A percentile compares a stretch with the other conserved stretches of the same genome.
Conservation (phyloP, 345 rosid genomes). For the Diplotaxis tenuifolia region DNA sequence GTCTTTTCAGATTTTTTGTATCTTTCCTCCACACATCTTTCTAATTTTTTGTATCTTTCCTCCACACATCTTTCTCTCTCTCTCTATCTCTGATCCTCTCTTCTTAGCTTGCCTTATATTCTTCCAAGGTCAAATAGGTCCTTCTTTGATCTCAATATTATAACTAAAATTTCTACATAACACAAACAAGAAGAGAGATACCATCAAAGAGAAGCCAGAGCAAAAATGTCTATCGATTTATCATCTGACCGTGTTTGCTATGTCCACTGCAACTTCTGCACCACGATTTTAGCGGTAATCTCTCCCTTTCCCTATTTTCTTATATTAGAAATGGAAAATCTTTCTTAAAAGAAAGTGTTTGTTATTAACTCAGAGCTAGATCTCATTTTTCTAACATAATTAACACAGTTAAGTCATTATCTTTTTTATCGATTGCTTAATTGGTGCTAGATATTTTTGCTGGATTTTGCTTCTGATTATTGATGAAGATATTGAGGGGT, state of each 20-base stretch:
- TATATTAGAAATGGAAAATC: not conserved
- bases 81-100: slow-evolving; percentile 26
- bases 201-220: slow-evolving; percentile 7
- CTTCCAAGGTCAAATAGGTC: slow-evolving; percentile 27
- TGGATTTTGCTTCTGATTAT: slow-evolving; percentile 12
- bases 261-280: slow-evolving; percentile 99
- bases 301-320: not conserved
- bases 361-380: slow-evolving; percentile 24
- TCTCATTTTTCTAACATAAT: slow-evolving; percentile 23
- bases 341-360: slow-evolving; percentile 1
- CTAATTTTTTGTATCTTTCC: slow-evolving; percentile 40
- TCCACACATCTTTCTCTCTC: slow-evolving; percentile 32
- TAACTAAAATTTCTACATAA: slow-evolving; percentile 8
- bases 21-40: slow-evolving; percentile 27
- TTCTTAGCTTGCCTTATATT: slow-evolving; percentile 31
- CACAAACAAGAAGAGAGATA: slow-evolving; percentile 2
- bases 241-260: slow-evolving; percentile 82
- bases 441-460: slow-evolving; percentile 8
- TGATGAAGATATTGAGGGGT: slow-evolving; percentile 2
- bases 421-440: not conserved
- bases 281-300: slow-evolving; percentile 90
- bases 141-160: slow-evolving; percentile 36
- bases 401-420: not conserved
- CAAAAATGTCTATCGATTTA: slow-evolving; percentile 63
- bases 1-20: slow-evolving; percentile 45